Percentiles rank a stretch among this genome's conserved stretches.
Conservation (phyloP, 2,329 filamentous ascomycete genomes). For the Eutypa lata region DNA sequence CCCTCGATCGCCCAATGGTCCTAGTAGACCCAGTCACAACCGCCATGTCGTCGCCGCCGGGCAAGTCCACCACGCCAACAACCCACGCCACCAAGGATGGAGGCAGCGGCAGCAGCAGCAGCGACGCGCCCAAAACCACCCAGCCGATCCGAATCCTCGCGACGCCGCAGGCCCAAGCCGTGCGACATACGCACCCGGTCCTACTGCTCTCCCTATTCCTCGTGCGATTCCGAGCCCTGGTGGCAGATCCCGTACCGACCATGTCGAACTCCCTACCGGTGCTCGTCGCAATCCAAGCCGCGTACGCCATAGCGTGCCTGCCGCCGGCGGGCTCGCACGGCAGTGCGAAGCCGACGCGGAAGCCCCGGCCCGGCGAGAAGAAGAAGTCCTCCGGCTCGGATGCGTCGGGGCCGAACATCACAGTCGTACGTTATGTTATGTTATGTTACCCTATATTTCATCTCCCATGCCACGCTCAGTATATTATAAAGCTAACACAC, state of each 20-base stretch:
- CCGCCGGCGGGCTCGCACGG: slow-evolving; percentile 55
- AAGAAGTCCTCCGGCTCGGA: slow-evolving; percentile 45
- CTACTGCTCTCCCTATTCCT: slow-evolving; percentile 64
- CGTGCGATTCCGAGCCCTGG: slow-evolving; percentile 62
- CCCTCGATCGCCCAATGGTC: slow-evolving; percentile 20
- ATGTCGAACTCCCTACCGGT: slow-evolving; percentile 60
- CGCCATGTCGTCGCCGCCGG: slow-evolving; percentile 36
- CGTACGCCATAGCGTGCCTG: slow-evolving; percentile 61
- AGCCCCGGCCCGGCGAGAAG: slow-evolving; percentile 50
- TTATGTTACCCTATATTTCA: slow-evolving; percentile 1
- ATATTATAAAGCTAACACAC: slow-evolving; percentile 5
- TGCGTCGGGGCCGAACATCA: slow-evolving; percentile 39
- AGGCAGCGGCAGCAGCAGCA: slow-evolving; percentile 4
- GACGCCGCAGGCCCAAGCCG: slow-evolving; percentile 39
- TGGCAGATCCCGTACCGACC: slow-evolving; percentile 65
- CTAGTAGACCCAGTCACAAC: slow-evolving; percentile 31
- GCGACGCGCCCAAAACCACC: slow-evolving; percentile 11
- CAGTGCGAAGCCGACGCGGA: slow-evolving; percentile 40
- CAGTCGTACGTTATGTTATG: slow-evolving; percentile 39
- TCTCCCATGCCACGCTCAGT: too few species aligned
- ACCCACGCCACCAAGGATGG: slow-evolving; percentile 24
- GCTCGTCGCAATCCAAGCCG: slow-evolving; percentile 61
- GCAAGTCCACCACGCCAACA: slow-evolving; percentile 22
- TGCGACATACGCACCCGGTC: slow-evolving; percentile 65
- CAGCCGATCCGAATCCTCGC: slow-evolving; percentile 37